A percentile compares a stretch with the other conserved stretches of the same genome.
Evolutionary conservation across 768 basidiomycete species (phyloP).

Genomic region (Tylopilus subfusipes): DNA sequence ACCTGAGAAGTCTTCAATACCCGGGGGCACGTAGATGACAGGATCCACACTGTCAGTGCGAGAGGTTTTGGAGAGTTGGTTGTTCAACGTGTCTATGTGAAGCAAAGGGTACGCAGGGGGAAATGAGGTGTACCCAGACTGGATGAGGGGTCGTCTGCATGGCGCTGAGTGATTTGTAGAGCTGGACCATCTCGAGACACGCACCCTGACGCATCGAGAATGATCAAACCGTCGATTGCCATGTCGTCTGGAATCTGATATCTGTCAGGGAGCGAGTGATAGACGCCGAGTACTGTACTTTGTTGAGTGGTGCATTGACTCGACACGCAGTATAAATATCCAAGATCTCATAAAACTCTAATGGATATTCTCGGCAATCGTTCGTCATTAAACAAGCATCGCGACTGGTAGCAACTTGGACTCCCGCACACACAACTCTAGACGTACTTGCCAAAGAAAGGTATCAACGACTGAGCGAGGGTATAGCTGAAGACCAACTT

Average conservation of each 20-base stretch:
- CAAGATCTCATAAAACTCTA: conserved; percentile 7
- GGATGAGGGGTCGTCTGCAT: conserved; percentile 74
- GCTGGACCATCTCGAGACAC: conserved; percentile 24
- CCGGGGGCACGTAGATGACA: conserved; percentile 59
- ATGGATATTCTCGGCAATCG: not conserved
- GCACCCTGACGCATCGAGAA: conserved; percentile 71
- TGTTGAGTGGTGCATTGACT: conserved; percentile 5
- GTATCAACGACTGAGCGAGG: conserved; percentile 93
- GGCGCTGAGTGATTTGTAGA: conserved; percentile 3
- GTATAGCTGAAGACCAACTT: conserved; percentile 99
- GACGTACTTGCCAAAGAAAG: conserved; percentile 84
- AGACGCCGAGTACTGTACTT: not conserved
- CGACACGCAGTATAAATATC: conserved; percentile 7
- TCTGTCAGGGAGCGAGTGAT: too few species aligned
- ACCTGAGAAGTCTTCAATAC: conserved; percentile 39
- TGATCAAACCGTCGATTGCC: conserved; percentile 80
- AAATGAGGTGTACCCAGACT: conserved; percentile 82
- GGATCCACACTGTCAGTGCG: conserved; percentile 63
- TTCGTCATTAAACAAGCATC: conserved; percentile 1
- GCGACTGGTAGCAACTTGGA: not conserved
- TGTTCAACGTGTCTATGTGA: conserved; percentile 83
- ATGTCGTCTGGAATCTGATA: conserved; percentile 32
- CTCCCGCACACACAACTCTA: conserved; percentile 27
- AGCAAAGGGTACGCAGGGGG: conserved; percentile 76
- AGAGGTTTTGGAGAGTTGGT: conserved; percentile 56